Percentiles rank a stretch among this genome's conserved stretches.
These are phyloP conservation scores for Verbascum thapsus DNA, from an alignment of 257 asterid species.

Conservation along the genomic window DNA sequence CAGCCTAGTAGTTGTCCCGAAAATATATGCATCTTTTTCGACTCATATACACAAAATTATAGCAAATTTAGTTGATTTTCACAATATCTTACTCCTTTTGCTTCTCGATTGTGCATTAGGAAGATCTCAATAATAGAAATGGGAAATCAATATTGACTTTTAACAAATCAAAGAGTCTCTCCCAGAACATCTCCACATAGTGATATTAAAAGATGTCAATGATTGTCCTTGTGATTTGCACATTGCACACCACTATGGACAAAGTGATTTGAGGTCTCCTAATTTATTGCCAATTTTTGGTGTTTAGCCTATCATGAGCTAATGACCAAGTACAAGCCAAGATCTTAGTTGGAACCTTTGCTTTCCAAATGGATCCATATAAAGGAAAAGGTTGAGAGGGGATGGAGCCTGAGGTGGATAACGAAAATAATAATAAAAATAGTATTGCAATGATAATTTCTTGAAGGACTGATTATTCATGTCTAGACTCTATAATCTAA, in stretches of 20 bases:
- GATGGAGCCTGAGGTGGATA: neutral
- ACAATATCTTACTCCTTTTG: neutral
- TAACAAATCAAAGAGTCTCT: neutral
- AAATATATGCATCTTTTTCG: neutral
- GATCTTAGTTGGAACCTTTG: neutral
- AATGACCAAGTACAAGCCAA: neutral
- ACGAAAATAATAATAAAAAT: neutral
- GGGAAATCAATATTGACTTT: neutral
- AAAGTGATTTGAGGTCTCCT: neutral
- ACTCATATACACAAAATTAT: neutral
- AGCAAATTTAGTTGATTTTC: neutral
- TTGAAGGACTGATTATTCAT: conserved; percentile 1
- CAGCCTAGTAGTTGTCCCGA: neutral
- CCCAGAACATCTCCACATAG: neutral
- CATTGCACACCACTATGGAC: neutral
- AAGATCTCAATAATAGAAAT: neutral
- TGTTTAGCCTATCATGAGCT: neutral
- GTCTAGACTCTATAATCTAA: neutral
- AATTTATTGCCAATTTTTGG: neutral
- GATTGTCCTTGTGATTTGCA: neutral
- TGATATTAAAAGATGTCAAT: neutral
- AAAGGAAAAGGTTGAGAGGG: neutral
- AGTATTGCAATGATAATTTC: neutral
- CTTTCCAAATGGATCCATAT: neutral
- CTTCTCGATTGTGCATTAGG: neutral